Percentiles rank a stretch among this genome's conserved stretches.
These are phyloP conservation scores for Massariosphaeria phaeospora DNA, from an alignment of 495 filamentous ascomycete species.

Conservation along the genomic window DNA sequence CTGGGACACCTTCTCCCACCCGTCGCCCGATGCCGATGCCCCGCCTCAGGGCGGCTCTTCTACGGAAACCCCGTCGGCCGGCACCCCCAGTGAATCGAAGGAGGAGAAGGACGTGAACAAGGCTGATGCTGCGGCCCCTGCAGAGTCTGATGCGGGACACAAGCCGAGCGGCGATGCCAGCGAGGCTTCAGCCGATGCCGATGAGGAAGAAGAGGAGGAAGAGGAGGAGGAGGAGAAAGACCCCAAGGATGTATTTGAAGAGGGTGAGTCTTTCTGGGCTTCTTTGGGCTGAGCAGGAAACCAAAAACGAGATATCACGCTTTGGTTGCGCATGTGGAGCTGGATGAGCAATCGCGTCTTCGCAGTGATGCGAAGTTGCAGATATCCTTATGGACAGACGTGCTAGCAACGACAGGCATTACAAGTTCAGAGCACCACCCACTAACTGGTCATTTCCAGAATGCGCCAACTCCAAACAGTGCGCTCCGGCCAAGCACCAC, in stretches of 20 bases:
- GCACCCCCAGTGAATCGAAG: slow-evolving; percentile 36
- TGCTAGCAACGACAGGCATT: background rate
- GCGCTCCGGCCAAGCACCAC: slow-evolving; percentile 88
- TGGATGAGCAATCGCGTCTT: no score
- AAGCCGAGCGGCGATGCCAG: slow-evolving; percentile 41
- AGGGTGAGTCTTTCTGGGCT: slow-evolving; percentile 61
- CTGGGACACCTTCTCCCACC: slow-evolving; percentile 29
- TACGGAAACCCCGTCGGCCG: slow-evolving; percentile 29
- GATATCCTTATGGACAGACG: background rate
- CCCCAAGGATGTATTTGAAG: slow-evolving; percentile 79
- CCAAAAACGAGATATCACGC: no score
- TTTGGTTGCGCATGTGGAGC: no score
- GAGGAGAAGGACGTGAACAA: slow-evolving; percentile 38
- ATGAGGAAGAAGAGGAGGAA: slow-evolving; percentile 67
- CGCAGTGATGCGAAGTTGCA: background rate
- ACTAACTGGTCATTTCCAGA: slow-evolving; percentile 50
- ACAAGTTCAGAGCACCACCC: background rate
- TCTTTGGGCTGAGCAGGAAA: no score
- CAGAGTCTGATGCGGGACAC: slow-evolving; percentile 26
- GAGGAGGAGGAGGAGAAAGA: slow-evolving; percentile 89
- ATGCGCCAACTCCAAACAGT: slow-evolving; percentile 78
- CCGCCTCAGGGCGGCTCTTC: slow-evolving; percentile 34
- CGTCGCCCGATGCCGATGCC: slow-evolving; percentile 31
- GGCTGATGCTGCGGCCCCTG: slow-evolving; percentile 30
- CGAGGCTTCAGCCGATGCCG: slow-evolving; percentile 40